These are phyloP conservation scores for Leishmania major DNA, from an alignment of 208 protist genomes.

Conservation along the genomic window DNA sequence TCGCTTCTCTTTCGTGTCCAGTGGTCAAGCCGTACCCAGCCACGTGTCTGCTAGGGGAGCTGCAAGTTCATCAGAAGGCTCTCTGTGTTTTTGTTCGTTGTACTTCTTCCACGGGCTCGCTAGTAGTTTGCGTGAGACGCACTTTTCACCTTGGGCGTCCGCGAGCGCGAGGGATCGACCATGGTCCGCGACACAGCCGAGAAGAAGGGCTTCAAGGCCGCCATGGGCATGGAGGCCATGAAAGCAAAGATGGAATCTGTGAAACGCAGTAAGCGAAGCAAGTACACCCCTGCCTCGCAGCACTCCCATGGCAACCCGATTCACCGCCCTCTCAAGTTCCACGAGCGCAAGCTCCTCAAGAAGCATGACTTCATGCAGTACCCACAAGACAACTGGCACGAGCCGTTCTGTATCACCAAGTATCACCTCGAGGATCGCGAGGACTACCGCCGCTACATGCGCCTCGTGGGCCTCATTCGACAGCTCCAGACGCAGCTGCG, in stretches of 20 bases:
- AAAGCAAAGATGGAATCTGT: slow-evolving; percentile 56
- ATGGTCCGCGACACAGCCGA: slow-evolving; percentile 75
- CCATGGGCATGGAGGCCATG: slow-evolving; percentile 46
- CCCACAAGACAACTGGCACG: slow-evolving; percentile 91
- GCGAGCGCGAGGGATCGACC: not conserved
- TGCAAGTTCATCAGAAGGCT: not conserved
- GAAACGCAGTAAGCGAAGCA: slow-evolving; percentile 84
- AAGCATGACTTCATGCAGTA: slow-evolving; percentile 95
- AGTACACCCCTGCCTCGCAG: slow-evolving; percentile 75
- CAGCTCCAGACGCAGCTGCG: slow-evolving; percentile 89
- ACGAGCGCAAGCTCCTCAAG: slow-evolving; percentile 90
- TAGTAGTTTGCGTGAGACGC: not conserved
- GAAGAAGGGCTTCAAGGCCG: slow-evolving; percentile 51
- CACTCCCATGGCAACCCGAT: slow-evolving; percentile 85
- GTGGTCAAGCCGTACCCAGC: not conserved
- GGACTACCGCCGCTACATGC: slow-evolving; percentile 92
- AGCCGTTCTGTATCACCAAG: slow-evolving; percentile 92
- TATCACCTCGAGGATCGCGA: slow-evolving; percentile 93
- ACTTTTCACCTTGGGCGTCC: not conserved
- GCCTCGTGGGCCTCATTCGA: slow-evolving; percentile 84
- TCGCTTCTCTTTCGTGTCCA: not conserved
- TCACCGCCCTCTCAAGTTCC: slow-evolving; percentile 85
- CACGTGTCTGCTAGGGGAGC: not conserved
- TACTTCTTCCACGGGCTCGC: not conserved
- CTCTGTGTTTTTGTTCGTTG: not conserved